Evolutionary conservation across 2,329 filamentous ascomycete species (phyloP).

Genomic region (Pestalotiopsis sp.): DNA sequence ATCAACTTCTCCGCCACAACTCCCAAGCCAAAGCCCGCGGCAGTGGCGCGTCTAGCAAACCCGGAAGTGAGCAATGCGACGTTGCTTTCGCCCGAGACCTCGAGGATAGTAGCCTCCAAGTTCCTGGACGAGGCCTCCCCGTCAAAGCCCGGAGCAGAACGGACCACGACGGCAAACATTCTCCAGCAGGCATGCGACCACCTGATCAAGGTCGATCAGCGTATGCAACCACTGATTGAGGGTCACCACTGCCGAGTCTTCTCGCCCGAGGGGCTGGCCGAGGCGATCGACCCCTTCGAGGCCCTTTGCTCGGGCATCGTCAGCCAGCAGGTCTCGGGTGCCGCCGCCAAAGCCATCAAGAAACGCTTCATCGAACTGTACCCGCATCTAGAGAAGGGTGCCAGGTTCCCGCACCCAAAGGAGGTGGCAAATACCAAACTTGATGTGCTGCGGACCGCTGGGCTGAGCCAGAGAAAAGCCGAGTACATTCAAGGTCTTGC

Average conservation of each 20-base stretch:
- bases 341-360: conserved; percentile 88
- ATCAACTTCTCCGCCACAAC: conserved; percentile 22
- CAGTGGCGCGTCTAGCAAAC: conserved; percentile 59
- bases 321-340: conserved; percentile 93
- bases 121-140: conserved; percentile 48
- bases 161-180: conserved; percentile 69
- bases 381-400: conserved; percentile 16
- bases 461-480: conserved; percentile 90
- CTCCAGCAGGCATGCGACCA: conserved; percentile 76
- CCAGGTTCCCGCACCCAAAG: conserved; percentile 73
- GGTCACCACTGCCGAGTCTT: conserved; percentile 79
- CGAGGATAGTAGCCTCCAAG: conserved; percentile 59
- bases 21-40: conserved; percentile 42
- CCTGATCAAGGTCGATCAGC: conserved; percentile 72
- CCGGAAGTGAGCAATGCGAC: conserved; percentile 69
- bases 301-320: conserved; percentile 86
- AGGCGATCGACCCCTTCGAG: conserved; percentile 87
- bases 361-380: conserved; percentile 82
- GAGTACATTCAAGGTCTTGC: conserved; percentile 91
- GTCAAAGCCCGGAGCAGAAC: conserved; percentile 41
- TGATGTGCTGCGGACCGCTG: conserved; percentile 75
- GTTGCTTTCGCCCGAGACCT: conserved; percentile 72
- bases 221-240: conserved; percentile 72
- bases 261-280: conserved; percentile 77
- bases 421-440: conserved; percentile 69